Evolutionary conservation across 108 stramenopile species (phyloP), one percentile per base, ranked within the genome.

Genomic region (Pelagomonas calceolata): DNA sequence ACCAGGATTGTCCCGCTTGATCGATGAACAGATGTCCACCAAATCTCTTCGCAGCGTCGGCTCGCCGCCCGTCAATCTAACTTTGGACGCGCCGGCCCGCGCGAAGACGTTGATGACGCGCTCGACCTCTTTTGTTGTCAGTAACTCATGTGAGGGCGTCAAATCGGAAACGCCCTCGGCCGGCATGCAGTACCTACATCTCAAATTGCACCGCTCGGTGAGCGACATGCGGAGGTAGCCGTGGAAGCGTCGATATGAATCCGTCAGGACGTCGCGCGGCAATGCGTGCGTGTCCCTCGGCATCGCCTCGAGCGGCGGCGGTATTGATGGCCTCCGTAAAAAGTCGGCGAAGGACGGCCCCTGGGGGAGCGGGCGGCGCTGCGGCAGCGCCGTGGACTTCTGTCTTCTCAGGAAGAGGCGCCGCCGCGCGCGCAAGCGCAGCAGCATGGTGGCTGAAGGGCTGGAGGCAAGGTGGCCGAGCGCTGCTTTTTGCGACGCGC

Each of bases 151-250:
- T 32, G 81, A 72, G 29, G 90, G 67, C 34, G 73, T 82, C 32
- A 86, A 66, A 30, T 60, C 51, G 0, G 51, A 16, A 17, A 60
- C 51, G 51, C 51, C 51, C 51, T 60, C 51, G 51, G 51, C 51
- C 7, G 98, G 98, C 98, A 99, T 99, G 84, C 98, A 99, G 72
- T 99, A 99, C 44, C 76, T 79, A 80, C 98, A 99, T 31, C 96
- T 82, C 63, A 99, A 80, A 73, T 98, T 98, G 84, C 95, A 98
- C 51, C 93, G 88, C 81, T 98, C 95, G n/a, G 92, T 86, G 44
- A 97, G 82, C 7, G 93, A 95, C 63, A 98, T 90, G 71, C 97
- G 88, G 36, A 99, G 76, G 76, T 99, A 99, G 75, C 87, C 89
- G 76, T 99, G 98, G 44, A 80, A 79, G 69, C 98, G 85, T 5